Evolutionary conservation across 257 asterid species (phyloP), one percentile per base, ranked within the genome.

Genomic region (Mentha longifolia): DNA sequence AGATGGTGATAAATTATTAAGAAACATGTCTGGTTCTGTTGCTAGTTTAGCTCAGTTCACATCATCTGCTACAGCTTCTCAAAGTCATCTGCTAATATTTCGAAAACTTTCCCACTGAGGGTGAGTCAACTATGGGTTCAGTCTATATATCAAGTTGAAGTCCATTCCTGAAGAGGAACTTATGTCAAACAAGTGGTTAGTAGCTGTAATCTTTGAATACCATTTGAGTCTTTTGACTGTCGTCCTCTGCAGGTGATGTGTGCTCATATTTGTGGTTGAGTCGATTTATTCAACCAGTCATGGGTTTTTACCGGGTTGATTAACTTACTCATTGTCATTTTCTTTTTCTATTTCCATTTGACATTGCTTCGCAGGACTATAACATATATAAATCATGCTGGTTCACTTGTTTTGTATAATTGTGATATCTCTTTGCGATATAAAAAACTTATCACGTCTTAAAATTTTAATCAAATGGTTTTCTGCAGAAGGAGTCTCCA

Each of bases 401-500:
- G 74, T 16, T 8, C 7, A 45, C 61, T 56, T 51, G 33, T 17
- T 37, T 43, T 51, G 16, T 51, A 52, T 49, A 75, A 56, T 69
- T 22, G 3, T 42, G 30, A 65, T 43, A 16, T 56, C 19, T 28
- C 17, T 28, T 33, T 65, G 49, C 16, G 15, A 28, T 72, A 30
- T 43, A n/a, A 1, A 6, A 20, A 1, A 45, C n/a, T 9, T 49
- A 19, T 64, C 51, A 25, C 28, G 2, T 22, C 17, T 63, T 25
- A 61, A 45, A 37, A 17, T 37, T 51, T 67, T 5, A 14, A 61
- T 42, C 39, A 16, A 17, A 41, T 57, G 62, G 52, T 45, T 63
- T 67, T 68, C 68, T 58, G 70, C 42, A 20, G 71, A 63, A 81
- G 76, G 68, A 64, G 54, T 58, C 35, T 19, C 71, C 59, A 19